These are phyloP conservation scores for Neoboletus brunneissimus DNA, from an alignment of 768 basidiomycete species.

Conservation along the genomic window DNA sequence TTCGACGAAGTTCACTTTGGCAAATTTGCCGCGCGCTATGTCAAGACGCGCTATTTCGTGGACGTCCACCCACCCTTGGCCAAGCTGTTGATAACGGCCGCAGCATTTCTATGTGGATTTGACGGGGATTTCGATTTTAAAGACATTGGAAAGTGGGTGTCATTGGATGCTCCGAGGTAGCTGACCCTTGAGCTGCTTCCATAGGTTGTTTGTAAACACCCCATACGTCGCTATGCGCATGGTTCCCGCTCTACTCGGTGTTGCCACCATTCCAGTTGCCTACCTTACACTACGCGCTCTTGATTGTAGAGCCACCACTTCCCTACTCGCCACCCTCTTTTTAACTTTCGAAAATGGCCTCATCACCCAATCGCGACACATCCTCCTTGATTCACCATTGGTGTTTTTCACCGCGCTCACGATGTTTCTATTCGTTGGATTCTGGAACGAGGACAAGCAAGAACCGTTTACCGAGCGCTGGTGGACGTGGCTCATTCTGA, in stretches of 20 bases:
- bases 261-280: conserved; percentile 84
- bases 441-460: conserved; percentile 87
- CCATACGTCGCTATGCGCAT: conserved; percentile 98
- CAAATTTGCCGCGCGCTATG: conserved; percentile 92
- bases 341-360: conserved; percentile 97
- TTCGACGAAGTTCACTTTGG: conserved; percentile 99
- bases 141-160: conserved; percentile 89
- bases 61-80: conserved; percentile 98
- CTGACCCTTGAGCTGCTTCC: conserved; percentile 2
- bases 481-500: conserved; percentile 91
- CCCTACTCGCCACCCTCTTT: conserved; percentile 86
- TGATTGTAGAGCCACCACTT: conserved; percentile 88
- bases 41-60: conserved; percentile 87
- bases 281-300: conserved; percentile 93
- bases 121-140: conserved; percentile 96
- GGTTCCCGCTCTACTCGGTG: conserved; percentile 87
- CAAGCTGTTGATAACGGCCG: conserved; percentile 91
- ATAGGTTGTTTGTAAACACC: conserved; percentile 77
- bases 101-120: conserved; percentile 83
- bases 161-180: background rate
- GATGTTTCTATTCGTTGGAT: conserved; percentile 81
- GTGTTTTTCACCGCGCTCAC: conserved; percentile 97
- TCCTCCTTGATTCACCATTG: conserved; percentile 97
- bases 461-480: conserved; percentile 80
- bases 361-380: conserved; percentile 92